Evolutionary conservation across 331 rosid species (phyloP).

Genomic region (Pyracantha coccinea): DNA sequence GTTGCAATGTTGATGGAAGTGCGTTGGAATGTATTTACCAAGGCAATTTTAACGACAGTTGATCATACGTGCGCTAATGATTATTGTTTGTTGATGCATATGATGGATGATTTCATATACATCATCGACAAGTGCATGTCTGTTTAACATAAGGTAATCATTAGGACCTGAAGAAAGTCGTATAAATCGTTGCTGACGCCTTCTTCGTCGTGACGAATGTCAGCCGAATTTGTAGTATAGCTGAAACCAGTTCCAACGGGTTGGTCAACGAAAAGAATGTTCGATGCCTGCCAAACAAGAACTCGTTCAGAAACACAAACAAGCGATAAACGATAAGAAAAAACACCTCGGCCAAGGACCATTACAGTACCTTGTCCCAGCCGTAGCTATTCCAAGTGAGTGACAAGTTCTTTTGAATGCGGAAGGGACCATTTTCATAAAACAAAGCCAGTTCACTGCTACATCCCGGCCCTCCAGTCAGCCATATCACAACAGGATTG

Average conservation of each 20-base stretch:
- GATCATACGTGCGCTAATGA: background rate
- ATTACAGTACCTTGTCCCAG: conserved; percentile 67
- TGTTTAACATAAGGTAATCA: background rate
- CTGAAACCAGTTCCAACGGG: conserved; percentile 94
- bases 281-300: conserved; percentile 53
- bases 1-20: no score
- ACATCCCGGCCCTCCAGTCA: conserved; percentile 99
- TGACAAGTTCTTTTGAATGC: conserved; percentile 54
- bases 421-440: conserved; percentile 94
- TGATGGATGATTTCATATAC: no score
- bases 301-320: background rate
- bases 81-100: background rate
- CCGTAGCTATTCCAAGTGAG: conserved; percentile 88
- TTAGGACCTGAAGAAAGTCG: conserved; percentile 78
- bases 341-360: background rate
- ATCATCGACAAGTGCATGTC: background rate
- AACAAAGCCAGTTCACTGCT: conserved; percentile 91
- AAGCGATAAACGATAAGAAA: background rate
- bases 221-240: conserved; percentile 48
- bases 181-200: conserved; percentile 83
- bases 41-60: background rate
- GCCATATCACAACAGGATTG: conserved; percentile 86
- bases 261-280: conserved; percentile 80
- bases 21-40: no score
- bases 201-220: conserved; percentile 72